phyloP scores from a whole-genome alignment of 768 basidiomycete genomes.

The Rickenella mellea region DNA sequence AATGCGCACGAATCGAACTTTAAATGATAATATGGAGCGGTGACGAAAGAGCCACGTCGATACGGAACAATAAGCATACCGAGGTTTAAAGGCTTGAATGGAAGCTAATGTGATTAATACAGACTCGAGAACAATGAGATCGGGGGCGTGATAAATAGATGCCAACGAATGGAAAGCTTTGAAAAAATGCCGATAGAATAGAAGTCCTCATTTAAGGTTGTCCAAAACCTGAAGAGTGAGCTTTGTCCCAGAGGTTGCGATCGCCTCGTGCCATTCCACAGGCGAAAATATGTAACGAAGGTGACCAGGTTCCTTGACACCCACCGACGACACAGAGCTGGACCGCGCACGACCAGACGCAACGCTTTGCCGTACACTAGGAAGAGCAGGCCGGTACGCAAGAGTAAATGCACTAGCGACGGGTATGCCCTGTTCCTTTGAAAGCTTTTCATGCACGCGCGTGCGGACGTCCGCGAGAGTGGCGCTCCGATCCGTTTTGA shows the following conservation, averaged over 20 bases:
- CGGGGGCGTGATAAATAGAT: too few relatives aligned
- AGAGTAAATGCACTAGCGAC: slow-evolving; percentile 48
- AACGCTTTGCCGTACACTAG: neutral
- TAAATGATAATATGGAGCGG: too few relatives aligned
- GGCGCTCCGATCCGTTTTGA: slow-evolving; percentile 41
- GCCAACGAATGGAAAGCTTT: too few relatives aligned
- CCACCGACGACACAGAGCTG: slow-evolving; percentile 23
- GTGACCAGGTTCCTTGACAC: slow-evolving; percentile 2
- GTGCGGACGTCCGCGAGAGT: slow-evolving; percentile 44
- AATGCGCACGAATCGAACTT: too few relatives aligned
- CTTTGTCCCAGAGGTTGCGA: slow-evolving; percentile 38
- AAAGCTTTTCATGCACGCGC: slow-evolving; percentile 57
- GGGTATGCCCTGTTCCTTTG: slow-evolving; percentile 45
- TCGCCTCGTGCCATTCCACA: slow-evolving; percentile 50
- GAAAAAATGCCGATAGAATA: too few relatives aligned
- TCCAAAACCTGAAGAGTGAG: slow-evolving; percentile 50
- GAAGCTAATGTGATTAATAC: too few relatives aligned
- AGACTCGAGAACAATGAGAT: too few relatives aligned
- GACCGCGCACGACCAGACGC: slow-evolving; percentile 19
- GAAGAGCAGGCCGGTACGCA: slow-evolving; percentile 33
- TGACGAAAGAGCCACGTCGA: too few relatives aligned
- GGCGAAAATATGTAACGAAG: slow-evolving; percentile 42
- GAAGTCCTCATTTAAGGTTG: slow-evolving; percentile 10
- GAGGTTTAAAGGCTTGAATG: too few relatives aligned
- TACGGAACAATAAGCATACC: too few relatives aligned